phyloP scores from a whole-genome alignment of 192 early-diverging fungal species.

The Backusella liffmaniae region DNA sequence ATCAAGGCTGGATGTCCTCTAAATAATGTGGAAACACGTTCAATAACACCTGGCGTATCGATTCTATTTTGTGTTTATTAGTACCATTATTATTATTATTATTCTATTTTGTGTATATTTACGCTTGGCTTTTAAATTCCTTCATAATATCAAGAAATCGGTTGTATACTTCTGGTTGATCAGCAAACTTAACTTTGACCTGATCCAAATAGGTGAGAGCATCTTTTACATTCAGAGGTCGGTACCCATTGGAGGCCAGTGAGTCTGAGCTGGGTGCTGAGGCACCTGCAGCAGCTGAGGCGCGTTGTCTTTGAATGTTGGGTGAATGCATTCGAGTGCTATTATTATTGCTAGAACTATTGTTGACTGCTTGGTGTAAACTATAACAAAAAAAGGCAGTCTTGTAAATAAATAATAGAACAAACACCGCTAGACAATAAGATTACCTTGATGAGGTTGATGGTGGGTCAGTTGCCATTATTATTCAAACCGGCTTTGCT shows the following conservation, averaged over 20 bases:
- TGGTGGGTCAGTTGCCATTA: conserved; percentile 16
- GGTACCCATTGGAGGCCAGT: conserved; percentile 24
- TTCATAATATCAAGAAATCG: conserved; percentile 99
- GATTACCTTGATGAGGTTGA: conserved; percentile 9
- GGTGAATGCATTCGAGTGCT: conserved; percentile 1
- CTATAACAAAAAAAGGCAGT: not conserved
- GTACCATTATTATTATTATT: not conserved
- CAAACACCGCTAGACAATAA: not conserved
- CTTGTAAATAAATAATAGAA: not conserved
- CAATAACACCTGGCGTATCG: conserved; percentile 96
- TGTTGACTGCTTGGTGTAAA: not conserved
- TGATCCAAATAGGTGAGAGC: conserved; percentile 95
- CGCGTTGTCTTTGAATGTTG: not conserved
- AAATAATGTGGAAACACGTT: conserved; percentile 93
- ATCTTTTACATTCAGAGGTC: conserved; percentile 85
- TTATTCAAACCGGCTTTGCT: not conserved
- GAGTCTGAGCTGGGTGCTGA: not conserved
- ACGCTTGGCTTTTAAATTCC: conserved; percentile 96
- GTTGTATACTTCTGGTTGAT: conserved; percentile 95
- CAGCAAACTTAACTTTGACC: conserved; percentile 89
- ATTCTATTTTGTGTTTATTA: conserved; percentile 48
- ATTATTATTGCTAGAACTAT: not conserved
- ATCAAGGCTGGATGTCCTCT: conserved; percentile 86
- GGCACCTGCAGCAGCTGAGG: not conserved
- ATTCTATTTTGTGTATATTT: conserved; percentile 34